Conservation (phyloP, 2,329 filamentous ascomycete genomes). For the Ascosphaera apis region DNA sequence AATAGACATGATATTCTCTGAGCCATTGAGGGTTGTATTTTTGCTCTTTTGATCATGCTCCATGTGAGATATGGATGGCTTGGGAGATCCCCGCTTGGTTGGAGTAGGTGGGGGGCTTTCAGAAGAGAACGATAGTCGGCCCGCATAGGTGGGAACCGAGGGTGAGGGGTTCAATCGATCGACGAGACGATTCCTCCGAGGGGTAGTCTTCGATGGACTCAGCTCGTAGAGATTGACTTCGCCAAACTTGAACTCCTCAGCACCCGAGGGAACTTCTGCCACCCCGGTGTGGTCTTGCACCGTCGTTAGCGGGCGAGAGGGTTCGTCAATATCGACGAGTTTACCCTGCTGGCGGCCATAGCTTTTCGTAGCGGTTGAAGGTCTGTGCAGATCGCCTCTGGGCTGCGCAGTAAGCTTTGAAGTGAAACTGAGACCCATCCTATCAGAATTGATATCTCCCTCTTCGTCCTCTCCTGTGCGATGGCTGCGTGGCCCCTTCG, state of each 20-base stretch:
- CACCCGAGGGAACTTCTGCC: neutral
- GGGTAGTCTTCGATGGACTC: neutral
- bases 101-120: too few species aligned
- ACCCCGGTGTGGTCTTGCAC: neutral
- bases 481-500: neutral
- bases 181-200: neutral
- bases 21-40: too few species aligned
- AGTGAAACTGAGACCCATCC: too few species aligned
- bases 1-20: conserved; percentile 3
- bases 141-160: too few species aligned
- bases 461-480: neutral
- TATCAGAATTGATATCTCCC: neutral
- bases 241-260: neutral
- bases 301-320: neutral
- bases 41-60: too few species aligned
- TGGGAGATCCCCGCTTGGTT: neutral
- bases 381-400: neutral
- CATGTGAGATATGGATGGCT: too few species aligned
- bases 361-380: neutral
- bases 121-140: too few species aligned
- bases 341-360: neutral
- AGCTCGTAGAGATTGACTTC: neutral
- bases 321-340: neutral
- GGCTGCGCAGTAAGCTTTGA: too few species aligned
- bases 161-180: neutral